These are phyloP conservation scores for Arctium minus DNA, from an alignment of 129 eudicot genomes.

Conservation along the genomic window DNA sequence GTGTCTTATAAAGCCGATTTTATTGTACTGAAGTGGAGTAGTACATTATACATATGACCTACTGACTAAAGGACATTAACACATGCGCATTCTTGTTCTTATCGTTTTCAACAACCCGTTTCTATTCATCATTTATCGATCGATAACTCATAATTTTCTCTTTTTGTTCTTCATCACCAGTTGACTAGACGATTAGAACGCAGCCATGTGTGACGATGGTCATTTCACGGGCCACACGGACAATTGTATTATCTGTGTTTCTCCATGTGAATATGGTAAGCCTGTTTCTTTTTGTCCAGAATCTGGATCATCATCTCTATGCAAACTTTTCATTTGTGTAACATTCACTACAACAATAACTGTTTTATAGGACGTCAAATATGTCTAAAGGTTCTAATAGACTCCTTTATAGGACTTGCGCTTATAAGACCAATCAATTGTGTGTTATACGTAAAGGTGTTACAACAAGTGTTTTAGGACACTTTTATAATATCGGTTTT, in stretches of 20 bases:
- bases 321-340: neutral
- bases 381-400: neutral
- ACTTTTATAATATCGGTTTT: neutral
- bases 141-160: constrained; percentile 13
- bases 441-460: too few relatives aligned
- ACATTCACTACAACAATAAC: neutral
- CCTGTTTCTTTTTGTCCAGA: neutral
- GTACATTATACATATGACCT: neutral
- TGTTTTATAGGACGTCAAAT: neutral
- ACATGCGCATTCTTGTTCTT: constrained; percentile 23
- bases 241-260: constrained; percentile 16
- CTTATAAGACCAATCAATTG: too few relatives aligned
- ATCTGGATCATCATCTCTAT: neutral
- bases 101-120: constrained; percentile 26
- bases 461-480: too few relatives aligned
- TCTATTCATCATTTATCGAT: constrained; percentile 14
- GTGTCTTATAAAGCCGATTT: too few relatives aligned
- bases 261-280: constrained; percentile 9
- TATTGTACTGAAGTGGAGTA: neutral
- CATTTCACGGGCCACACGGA: constrained; percentile 21
- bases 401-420: neutral
- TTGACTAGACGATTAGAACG: neutral
- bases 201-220: neutral
- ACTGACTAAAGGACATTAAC: neutral
- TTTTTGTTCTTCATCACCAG: constrained; percentile 15